phyloP scores from a whole-genome alignment of 495 filamentous ascomycete genomes.

The Penicillium paxilli region DNA sequence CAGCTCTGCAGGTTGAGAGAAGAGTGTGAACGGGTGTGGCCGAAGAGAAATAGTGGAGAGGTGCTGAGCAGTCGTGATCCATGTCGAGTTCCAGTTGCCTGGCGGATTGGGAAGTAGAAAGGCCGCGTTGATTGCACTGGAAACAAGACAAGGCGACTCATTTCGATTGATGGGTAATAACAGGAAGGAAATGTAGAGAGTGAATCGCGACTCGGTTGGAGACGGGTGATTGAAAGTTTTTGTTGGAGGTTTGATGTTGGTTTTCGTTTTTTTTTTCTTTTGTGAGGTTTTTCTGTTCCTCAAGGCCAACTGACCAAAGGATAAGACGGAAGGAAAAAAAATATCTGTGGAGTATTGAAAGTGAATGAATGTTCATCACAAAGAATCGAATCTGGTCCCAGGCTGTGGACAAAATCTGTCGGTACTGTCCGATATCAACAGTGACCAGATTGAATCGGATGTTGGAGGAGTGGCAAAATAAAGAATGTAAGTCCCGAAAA shows the following conservation, averaged over 20 bases:
- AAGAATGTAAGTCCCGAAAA: conserved; percentile 1
- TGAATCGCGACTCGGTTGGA: conserved; percentile 16
- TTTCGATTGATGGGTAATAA: conserved; percentile 18
- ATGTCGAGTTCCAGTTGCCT: background rate
- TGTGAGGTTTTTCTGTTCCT: conserved; percentile 8
- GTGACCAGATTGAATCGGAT: background rate
- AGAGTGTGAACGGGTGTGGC: conserved; percentile 6
- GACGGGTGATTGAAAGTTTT: conserved; percentile 1
- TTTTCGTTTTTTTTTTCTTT: conserved; percentile 23
- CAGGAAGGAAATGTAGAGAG: conserved; percentile 17
- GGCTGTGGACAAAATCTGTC: background rate
- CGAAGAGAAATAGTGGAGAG: conserved; percentile 21
- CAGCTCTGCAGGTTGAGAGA: background rate
- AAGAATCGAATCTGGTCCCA: background rate
- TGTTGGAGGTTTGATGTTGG: conserved; percentile 1
- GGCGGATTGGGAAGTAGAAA: background rate
- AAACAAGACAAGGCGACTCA: background rate
- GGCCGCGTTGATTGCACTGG: conserved; percentile 3
- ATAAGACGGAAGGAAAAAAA: conserved; percentile 14
- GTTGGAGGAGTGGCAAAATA: background rate
- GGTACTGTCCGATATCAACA: background rate
- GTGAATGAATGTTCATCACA: conserved; percentile 15
- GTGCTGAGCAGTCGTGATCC: background rate
- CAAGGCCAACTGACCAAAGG: background rate
- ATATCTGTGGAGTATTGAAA: conserved; percentile 16